Evolutionary conservation across 345 rosid species (phyloP), one percentile per base, ranked within the genome.

Genomic region (Lepidium aucheri): DNA sequence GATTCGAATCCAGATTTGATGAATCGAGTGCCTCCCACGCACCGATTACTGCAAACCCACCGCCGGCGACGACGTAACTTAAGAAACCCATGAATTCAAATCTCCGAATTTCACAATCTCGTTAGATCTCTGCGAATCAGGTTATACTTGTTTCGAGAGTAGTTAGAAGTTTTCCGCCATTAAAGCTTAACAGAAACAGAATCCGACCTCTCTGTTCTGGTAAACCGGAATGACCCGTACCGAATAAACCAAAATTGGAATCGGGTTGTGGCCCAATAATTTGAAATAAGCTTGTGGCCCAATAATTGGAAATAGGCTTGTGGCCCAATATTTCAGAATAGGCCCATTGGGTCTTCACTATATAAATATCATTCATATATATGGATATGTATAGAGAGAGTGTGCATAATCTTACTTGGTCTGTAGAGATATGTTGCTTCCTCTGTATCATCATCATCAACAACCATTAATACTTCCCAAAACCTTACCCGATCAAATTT

Each of bases 21-120:
- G 88, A 72, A 35, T 65, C 69, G 16, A 88, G 69, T 36, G 84
- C 77, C 44, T 89, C 90, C 77, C 76, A 74, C 0, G 80, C 74
- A 14, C 96, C 93, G 60, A 85, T 83, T 40, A 86, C 67, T 11
- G 86, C 69, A 72, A 83, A 85, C 0, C 86, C 88, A n/a, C 84
- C 84, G 54, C 85, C 90, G 16, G 89, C 79, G 33, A 79, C 56
- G 68, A 80, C 80, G 73, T 77, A 69, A 7, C 80, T 35, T 53
- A 81, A 51, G 42, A 88, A 44, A 2, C 87, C 90, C 96, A 88
- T 88, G 13, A 14, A 30, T 51, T 33, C 3, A 34, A 14, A 7
- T 4, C 49, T 9, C 34, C 18, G 40, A 33, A 35, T 24, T 18
- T 26, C 57, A 10, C 53, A 42, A 34, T 63, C 61, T 42, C 60